A percentile compares a stretch with the other conserved stretches of the same genome.
These are phyloP conservation scores for Arctium lappa DNA, from an alignment of 129 eudicot genomes.

Conservation along the genomic window DNA sequence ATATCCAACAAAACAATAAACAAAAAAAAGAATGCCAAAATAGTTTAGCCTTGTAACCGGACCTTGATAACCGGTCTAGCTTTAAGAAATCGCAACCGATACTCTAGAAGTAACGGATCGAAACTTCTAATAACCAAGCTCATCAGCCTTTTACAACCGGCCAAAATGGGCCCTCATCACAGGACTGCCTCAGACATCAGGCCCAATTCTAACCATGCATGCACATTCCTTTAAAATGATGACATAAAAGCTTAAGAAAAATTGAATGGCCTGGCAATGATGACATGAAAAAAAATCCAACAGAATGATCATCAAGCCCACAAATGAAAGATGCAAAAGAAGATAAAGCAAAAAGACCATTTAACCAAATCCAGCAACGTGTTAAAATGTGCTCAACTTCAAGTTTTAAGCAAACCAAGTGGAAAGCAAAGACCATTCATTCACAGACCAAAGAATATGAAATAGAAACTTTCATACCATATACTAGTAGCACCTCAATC, in stretches of 20 bases:
- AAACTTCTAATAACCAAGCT: too few relatives aligned
- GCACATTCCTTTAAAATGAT: background rate
- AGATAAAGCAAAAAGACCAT: background rate
- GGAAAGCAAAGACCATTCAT: background rate
- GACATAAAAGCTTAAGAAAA: background rate
- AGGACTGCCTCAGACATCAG: background rate
- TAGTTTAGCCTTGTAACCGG: background rate
- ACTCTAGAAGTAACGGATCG: too few relatives aligned
- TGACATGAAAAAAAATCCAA: background rate
- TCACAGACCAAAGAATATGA: background rate
- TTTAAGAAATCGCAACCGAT: too few relatives aligned
- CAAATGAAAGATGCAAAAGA: background rate
- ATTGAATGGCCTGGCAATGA: background rate
- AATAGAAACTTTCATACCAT: background rate
- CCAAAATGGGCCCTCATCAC: background rate
- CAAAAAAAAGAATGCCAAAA: too few relatives aligned
- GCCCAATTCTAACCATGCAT: background rate
- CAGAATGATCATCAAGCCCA: background rate
- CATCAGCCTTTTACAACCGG: too few relatives aligned
- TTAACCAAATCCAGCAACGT: background rate
- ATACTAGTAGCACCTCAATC: constrained; percentile 31
- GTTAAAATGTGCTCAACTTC: background rate
- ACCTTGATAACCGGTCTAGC: background rate
- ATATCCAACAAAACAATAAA: too few relatives aligned
- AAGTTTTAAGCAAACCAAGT: background rate